Base-by-base conservation (phyloP, 2,329 filamentous ascomycete genomes). In the Zymoseptoria brevis region DNA sequence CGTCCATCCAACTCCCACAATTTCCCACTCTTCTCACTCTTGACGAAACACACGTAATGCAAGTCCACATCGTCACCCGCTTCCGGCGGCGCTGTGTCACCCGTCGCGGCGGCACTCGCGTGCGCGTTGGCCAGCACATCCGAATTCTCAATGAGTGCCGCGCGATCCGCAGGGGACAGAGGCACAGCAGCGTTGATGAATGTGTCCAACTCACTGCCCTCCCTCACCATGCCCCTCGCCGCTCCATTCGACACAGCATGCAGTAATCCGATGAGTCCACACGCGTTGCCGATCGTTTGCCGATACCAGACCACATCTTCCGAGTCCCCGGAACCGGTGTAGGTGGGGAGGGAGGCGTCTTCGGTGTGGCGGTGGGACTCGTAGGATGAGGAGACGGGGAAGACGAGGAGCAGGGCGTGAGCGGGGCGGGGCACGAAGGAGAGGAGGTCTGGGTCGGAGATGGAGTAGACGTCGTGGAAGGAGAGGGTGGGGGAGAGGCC, bases 21-120 rank as follows among this genome's bases (percentile, higher is more conserved):
- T 54, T 76, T 72, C 6, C 82, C 82, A 57, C 87, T 87, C 72
- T 88, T 85, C 55, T 75, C 76, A 1, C 81, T 83, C 78, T 92
- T 94, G 56, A 94, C 88, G 75, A 97, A 99, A 71, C 90, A 94
- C 53, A 97, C 93, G 73, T 96, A 97, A 77, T 99, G 94, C 67
- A 96, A 79, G 71, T 96, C 93, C n/a, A 96, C 81, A 66, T 87
- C 83, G 68, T 89, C 88, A n/a, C 85, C 82, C 8, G 90, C 90
- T 57, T 82, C 77, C 0, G 94, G 93, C 1, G 92, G 89, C 11
- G 80, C 72, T 0, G 91, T 96, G 71, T 93, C 90, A 19, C 93
- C 93, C 61, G 81, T 78, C 7, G 81, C 81, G 4, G 93, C 94
- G 13, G 90, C 91, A 61, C 83, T 82, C 53, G 84, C 83, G 75